Conservation (phyloP, 129 eudicot genomes). For the Saussurea involucrata region DNA sequence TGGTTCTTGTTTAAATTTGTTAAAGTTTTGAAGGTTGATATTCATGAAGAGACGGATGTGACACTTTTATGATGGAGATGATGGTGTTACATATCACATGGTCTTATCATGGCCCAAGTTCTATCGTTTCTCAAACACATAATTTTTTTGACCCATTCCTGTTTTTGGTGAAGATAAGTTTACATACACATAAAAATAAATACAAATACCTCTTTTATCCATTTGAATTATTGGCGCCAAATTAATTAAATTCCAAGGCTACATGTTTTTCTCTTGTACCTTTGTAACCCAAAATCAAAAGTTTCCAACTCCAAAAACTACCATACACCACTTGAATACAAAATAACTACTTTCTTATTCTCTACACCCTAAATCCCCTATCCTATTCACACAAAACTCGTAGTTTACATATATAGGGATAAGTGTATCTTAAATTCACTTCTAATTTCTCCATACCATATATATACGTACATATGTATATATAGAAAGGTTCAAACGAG, state of each 20-base stretch:
- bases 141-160: not conserved
- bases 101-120: no score
- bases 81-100: no score
- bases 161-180: no score
- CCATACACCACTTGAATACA: not conserved
- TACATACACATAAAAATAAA: not conserved
- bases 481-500: no score
- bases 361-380: conserved; percentile 4
- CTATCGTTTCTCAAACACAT: no score
- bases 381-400: conserved; percentile 23
- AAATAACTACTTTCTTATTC: conserved; percentile 16
- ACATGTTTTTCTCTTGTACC: not conserved
- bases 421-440: conserved; percentile 2
- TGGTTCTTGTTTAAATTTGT: no score
- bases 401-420: conserved; percentile 1
- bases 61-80: no score
- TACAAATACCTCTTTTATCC: not conserved
- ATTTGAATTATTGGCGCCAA: not conserved
- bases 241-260: not conserved
- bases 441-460: conserved; percentile 17
- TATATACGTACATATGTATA: not conserved
- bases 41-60: not conserved
- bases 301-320: no score
- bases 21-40: not conserved
- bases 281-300: not conserved